Evolutionary conservation across 2,329 filamentous ascomycete species (phyloP).

Genomic region (Colletotrichum euphorbiae): DNA sequence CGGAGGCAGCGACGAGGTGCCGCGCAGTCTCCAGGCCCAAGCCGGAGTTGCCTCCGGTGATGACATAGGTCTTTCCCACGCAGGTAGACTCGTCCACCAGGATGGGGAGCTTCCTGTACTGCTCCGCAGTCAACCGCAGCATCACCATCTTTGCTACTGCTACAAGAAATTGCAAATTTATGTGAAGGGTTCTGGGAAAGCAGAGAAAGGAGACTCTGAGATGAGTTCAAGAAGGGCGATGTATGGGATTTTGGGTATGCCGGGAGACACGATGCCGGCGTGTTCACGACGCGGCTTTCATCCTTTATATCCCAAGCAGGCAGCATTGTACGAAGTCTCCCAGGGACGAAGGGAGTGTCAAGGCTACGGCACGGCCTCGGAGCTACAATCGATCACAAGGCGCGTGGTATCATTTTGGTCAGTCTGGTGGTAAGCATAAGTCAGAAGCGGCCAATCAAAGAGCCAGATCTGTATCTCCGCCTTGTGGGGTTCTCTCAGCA

Average conservation of each 20-base stretch:
- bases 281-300: background rate
- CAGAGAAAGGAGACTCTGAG: background rate
- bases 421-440: background rate
- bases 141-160: conserved; percentile 25
- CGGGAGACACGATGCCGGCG: background rate
- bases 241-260: background rate
- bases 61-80: conserved; percentile 42
- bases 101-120: conserved; percentile 31
- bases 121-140: conserved; percentile 27
- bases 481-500: background rate
- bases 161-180: background rate
- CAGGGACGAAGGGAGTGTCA: background rate
- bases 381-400: background rate
- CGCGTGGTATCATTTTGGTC: background rate
- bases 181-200: background rate
- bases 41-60: conserved; percentile 51
- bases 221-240: background rate
- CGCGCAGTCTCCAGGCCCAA: conserved; percentile 51
- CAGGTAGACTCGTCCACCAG: conserved; percentile 16
- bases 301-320: background rate
- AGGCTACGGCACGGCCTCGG: background rate
- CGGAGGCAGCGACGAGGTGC: conserved; percentile 47
- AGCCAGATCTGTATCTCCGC: background rate
- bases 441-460: background rate
- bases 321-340: background rate